These are phyloP conservation scores for Dianthus caryophyllus DNA, from an alignment of 148 eudicot genomes.

Conservation along the genomic window DNA sequence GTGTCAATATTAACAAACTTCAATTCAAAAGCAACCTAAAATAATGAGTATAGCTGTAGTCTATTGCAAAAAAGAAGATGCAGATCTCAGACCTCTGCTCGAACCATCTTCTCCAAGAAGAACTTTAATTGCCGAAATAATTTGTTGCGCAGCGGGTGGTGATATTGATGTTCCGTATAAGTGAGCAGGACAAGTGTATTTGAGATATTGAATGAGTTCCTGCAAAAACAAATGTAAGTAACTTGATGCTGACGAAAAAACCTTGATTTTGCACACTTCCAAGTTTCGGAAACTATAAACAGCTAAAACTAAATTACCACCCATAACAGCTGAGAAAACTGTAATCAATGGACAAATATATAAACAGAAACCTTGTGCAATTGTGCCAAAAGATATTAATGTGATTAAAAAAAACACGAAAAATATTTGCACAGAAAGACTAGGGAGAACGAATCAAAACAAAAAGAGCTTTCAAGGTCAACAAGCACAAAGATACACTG, in stretches of 20 bases:
- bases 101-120: conserved; percentile 96
- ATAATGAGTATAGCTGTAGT: neutral
- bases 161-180: conserved; percentile 90
- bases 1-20: conserved; percentile 3
- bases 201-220: conserved; percentile 79
- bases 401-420: neutral
- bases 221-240: conserved; percentile 19
- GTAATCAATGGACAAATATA: neutral
- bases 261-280: neutral
- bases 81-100: conserved; percentile 55
- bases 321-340: neutral
- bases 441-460: neutral
- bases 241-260: neutral
- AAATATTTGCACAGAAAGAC: neutral
- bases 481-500: neutral
- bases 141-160: conserved; percentile 94
- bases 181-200: conserved; percentile 79
- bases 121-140: conserved; percentile 69
- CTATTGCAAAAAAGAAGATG: neutral
- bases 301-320: neutral
- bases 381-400: neutral
- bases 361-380: neutral
- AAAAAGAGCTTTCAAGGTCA: neutral
- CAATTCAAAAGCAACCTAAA: neutral
- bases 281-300: neutral